Evolutionary conservation across 2,329 filamentous ascomycete genomes (phyloP), one percentile per base, ranked within the genome.

Genomic region (Ascochyta rabiei): DNA sequence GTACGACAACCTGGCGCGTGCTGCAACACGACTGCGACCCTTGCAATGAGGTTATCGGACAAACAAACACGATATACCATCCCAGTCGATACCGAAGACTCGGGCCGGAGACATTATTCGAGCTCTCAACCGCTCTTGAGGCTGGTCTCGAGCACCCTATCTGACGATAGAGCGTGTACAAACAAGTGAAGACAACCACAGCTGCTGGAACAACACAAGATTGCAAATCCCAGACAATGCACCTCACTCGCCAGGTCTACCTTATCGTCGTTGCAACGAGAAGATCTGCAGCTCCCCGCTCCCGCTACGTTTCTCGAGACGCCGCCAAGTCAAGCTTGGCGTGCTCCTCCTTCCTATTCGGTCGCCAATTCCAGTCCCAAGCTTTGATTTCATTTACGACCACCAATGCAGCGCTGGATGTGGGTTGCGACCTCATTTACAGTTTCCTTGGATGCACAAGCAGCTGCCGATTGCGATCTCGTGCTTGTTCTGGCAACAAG

Each of bases 311-410:
- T 47, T 55, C 28, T 49, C 39, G 24, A 48, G 59, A 56, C 44
- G 40, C 58, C 46, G 61, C 68, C 70, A 71, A 74, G 69, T 55
- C 54, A 42, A 49, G 59, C 53, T 61, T 63, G 48, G 60, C 62
- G 19, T 68, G 56, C 58, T 59, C 66, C 70, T 68, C 70, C 71
- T 73, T 68, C 71, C 71, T 63, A 57, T 64, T 68, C 45, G 38
- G 68, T 62, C 53, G 18, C 45, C 45, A 48, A 52, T 50, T 57
- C 56, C 60, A 64, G 54, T 48, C 40, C 42, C 54, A 52, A 70
- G 68, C 66, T 70, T 69, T 63, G 61, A 37, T 38, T 65, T 67
- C 68, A 72, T 73, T 60, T 69, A 65, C 46, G 37, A 56, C 55
- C 49, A 48, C 70, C 68, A 73, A 70, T 72, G 58, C 62, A 42